A percentile compares a stretch with the other conserved stretches of the same genome.
Evolutionary conservation across 1,284 basidiomycete species (phyloP).

Genomic region (Apiotrichum akiyoshidainum): DNA sequence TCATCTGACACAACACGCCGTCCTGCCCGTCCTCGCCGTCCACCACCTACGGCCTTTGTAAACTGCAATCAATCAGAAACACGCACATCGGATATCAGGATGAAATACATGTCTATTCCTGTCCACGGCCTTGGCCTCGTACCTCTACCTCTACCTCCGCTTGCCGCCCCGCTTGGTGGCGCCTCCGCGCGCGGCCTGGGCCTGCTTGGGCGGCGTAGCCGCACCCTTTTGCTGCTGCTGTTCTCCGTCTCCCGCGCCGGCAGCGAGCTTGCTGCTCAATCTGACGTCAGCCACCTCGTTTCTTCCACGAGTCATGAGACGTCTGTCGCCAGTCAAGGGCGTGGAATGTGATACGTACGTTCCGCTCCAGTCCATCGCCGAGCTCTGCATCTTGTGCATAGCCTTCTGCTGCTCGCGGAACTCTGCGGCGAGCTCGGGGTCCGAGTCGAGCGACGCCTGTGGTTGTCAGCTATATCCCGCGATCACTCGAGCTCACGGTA

Average conservation of each 20-base stretch:
- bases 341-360: slow-evolving; percentile 30
- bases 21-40: too few species aligned
- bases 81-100: background rate
- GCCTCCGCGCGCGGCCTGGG: slow-evolving; percentile 1
- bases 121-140: too few species aligned
- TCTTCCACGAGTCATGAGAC: background rate
- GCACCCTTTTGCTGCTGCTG: too few species aligned
- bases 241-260: background rate
- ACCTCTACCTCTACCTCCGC: slow-evolving; percentile 8
- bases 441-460: slow-evolving; percentile 66
- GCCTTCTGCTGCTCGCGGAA: slow-evolving; percentile 66
- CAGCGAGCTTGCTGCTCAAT: slow-evolving; percentile 10
- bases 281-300: slow-evolving; percentile 1
- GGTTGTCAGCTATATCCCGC: background rate
- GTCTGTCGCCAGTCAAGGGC: too few species aligned
- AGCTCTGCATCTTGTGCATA: slow-evolving; percentile 58
- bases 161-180: slow-evolving; percentile 14
- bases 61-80: background rate
- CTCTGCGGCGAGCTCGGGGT: slow-evolving; percentile 70
- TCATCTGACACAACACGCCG: too few species aligned
- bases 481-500: slow-evolving; percentile 57
- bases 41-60: too few species aligned
- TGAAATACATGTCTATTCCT: background rate
- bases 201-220: background rate
- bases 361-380: slow-evolving; percentile 38